These are phyloP conservation scores for Lathyrus aphaca DNA, from an alignment of 306 rosid species.

Conservation along the genomic window DNA sequence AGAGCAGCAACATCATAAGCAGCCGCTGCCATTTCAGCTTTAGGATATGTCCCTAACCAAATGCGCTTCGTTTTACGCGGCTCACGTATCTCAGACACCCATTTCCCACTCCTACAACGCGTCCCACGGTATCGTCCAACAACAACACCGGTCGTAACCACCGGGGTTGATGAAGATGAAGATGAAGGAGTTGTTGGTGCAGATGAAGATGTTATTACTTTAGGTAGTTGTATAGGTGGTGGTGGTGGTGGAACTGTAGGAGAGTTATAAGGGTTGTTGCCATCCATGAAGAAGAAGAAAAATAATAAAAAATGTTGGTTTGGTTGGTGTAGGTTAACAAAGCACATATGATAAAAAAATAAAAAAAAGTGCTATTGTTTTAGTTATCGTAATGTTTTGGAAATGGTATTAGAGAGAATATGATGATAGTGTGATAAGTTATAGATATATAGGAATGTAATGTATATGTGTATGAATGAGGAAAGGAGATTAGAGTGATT, in stretches of 20 bases:
- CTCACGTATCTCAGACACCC: slow-evolving; percentile 97
- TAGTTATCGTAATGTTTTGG: background rate
- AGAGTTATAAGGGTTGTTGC: slow-evolving; percentile 10
- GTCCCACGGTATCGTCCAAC: slow-evolving; percentile 60
- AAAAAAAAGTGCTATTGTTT: background rate
- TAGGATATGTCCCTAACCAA: slow-evolving; percentile 89
- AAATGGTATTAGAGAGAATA: background rate
- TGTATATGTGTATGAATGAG: background rate
- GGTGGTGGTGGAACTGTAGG: slow-evolving; percentile 17
- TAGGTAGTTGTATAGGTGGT: slow-evolving; percentile 31
- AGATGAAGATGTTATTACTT: background rate
- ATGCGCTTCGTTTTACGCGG: slow-evolving; percentile 87
- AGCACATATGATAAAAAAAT: background rate
- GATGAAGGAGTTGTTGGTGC: slow-evolving; percentile 37
- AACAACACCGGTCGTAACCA: background rate
- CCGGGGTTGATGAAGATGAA: slow-evolving; percentile 14
- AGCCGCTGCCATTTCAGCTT: slow-evolving; percentile 91
- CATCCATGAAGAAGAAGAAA: slow-evolving; percentile 41
- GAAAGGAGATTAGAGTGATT: background rate
- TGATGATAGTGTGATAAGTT: slow-evolving; percentile 5
- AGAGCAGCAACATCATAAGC: slow-evolving; percentile 95
- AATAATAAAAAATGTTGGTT: background rate
- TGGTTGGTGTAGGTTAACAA: background rate
- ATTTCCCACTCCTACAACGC: slow-evolving; percentile 78
- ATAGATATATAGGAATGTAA: background rate